phyloP scores from a whole-genome alignment of 108 stramenopile genomes.

The Nitzschia sp. region DNA sequence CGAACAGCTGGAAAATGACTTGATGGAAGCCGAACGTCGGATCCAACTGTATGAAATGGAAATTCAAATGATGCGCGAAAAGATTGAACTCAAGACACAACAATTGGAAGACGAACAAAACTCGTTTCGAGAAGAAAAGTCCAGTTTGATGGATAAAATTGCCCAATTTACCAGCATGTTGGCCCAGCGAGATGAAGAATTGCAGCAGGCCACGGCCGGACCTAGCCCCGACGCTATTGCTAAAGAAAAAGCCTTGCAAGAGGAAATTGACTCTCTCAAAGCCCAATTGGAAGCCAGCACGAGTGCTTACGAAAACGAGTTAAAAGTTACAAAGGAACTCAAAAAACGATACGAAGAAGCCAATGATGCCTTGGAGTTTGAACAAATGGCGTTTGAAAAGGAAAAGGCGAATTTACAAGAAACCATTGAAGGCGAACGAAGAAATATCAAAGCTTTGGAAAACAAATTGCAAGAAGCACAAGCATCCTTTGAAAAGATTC shows the following conservation, averaged over 20 bases:
- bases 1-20: slow-evolving; percentile 26
- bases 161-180: slow-evolving; percentile 36
- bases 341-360: slow-evolving; percentile 32
- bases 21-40: slow-evolving; percentile 30
- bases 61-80: slow-evolving; percentile 35
- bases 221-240: slow-evolving; percentile 10
- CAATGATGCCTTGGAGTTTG: slow-evolving; percentile 57
- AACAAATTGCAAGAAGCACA: slow-evolving; percentile 13
- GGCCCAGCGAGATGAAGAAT: slow-evolving; percentile 34
- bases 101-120: slow-evolving; percentile 32
- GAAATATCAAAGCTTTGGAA: slow-evolving; percentile 24
- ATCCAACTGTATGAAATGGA: slow-evolving; percentile 33
- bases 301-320: slow-evolving; percentile 27
- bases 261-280: slow-evolving; percentile 31
- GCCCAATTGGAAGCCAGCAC: slow-evolving; percentile 21
- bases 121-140: slow-evolving; percentile 43
- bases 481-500: slow-evolving; percentile 26
- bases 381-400: slow-evolving; percentile 58
- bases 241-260: slow-evolving; percentile 33
- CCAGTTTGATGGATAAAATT: slow-evolving; percentile 30
- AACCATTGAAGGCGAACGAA: slow-evolving; percentile 37
- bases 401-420: slow-evolving; percentile 38
- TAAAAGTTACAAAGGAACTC: slow-evolving; percentile 29
- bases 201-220: slow-evolving; percentile 4
- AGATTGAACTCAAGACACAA: slow-evolving; percentile 27